Evolutionary conservation across 208 protist genomes (phyloP), one percentile per base, ranked within the genome.

Genomic region (Leishmania guyanensis): DNA sequence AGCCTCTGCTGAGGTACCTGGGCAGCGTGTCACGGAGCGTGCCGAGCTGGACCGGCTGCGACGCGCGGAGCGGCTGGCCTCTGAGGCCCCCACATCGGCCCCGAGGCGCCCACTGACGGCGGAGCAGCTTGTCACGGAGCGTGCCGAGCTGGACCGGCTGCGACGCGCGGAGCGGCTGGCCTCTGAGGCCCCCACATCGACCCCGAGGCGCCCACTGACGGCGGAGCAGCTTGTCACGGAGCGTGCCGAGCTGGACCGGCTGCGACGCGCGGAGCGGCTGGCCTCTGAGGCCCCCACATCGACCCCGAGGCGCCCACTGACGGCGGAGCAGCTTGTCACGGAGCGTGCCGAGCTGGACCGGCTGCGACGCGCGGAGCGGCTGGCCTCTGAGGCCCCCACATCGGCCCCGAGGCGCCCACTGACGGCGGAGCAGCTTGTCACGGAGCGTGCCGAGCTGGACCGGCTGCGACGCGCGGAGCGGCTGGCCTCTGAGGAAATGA

Each of bases 161-260:
- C 51, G 20, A 51, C 29, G 16, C 9, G 71, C 6, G 71, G 71
- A 60, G 71, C 48, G 20, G 48, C 50, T 16, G 43, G 50, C 50
- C 2, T 54, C 26, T 9, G 71, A n/a, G 51, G 71, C 48, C 16
- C 12, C 22, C 10, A 26, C 71, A 64, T 22, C 68, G 16, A 29
- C 48, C 14, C 12, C 8, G 50, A 75, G 14, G 50, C 75, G 75
- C 16, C 75, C 75, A 29, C 39, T 78, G 8, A 78, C 75, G 58
- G 75, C 75, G 12, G 75, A 78, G 58, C 75, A 78, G 56, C 50
- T 78, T n/a, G 75, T 36, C 1, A n/a, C 60, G 16, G 75, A 78
- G 58, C 75, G 75, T 17, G 46, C 39, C 0, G 29, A 58, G 60
- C 75, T 78, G 54, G 75, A 78, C 33, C 54, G 54, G 9, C 75